Evolutionary conservation across 2,329 filamentous ascomycete species (phyloP), one percentile per base, ranked within the genome.

Genomic region (Lecanicillium sp.): DNA sequence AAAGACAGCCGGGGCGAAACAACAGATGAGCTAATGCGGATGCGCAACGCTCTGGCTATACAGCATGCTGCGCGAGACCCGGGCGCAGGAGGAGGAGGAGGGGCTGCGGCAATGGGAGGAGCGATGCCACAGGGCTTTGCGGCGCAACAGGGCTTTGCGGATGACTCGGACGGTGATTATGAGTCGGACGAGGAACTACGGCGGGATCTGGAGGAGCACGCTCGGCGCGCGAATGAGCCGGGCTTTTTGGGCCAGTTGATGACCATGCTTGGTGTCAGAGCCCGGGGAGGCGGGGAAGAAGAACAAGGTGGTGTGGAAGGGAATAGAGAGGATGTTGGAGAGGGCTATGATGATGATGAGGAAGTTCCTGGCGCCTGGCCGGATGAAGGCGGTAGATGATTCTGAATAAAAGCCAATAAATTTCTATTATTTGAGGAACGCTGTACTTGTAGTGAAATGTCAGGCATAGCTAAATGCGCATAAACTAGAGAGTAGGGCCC

Each of bases 291-390:
- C 32, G 48, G 38, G 9, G 20, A 25, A 17, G 44, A 44, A 31
- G 40, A 31, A 12, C 28, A 35, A 29, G 43, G 33, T 16, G 42
- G 33, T n/a, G n/a, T n/a, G n/a, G n/a, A n/a, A n/a, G n/a, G n/a
- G n/a, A n/a, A n/a, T n/a, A n/a, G n/a, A n/a, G n/a, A n/a, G n/a
- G n/a, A n/a, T n/a, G n/a, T n/a, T n/a, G n/a, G n/a, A n/a, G n/a
- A n/a, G n/a, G n/a, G n/a, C n/a, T n/a, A n/a, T 14, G 48, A 38
- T 9, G 41, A 37, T 25, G 28, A 32, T n/a, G 42, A 43, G 7
- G 38, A 35, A 9, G 43, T 55, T 9, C 59, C 60, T 11, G 60
- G 59, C 22, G 54, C 56, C 22, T 62, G 59, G 59, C 59, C 59
- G 13, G 52, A 50, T 25, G 7, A 25, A 7, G 22, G 22, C 7